Base-by-base conservation (phyloP, 1,284 basidiomycete species). In the Tilletiaria anomala region DNA sequence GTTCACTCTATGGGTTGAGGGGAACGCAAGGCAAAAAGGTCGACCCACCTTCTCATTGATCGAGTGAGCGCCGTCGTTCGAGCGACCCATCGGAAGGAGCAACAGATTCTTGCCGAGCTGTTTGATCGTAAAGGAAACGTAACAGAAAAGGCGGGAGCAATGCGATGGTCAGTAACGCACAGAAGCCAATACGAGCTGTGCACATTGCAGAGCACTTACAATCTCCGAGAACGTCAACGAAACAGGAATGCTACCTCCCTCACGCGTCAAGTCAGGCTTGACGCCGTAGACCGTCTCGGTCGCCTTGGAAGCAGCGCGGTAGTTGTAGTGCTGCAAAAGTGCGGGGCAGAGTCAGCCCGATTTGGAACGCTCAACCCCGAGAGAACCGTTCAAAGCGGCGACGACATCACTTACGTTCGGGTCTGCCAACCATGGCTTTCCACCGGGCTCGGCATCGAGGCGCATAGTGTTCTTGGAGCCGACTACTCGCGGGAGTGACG, bases 291-390 rank as follows among this genome's bases (percentile, higher is more conserved):
- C 73, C 6, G 74, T 73, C 77, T 87, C 55, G 15, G 83, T 83
- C 18, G 87, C 91, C 53, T 75, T 77, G 65, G 78, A 80, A 1
- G 88, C 91, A 2, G 93, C 91, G 59, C 82, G 78, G 71, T 82
- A 97, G 70, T 87, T 94, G 85, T 86, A 94, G 72, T 97, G 89
- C n/a, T n/a, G n/a, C n/a, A n/a, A n/a, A n/a, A n/a, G n/a, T n/a
- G n/a, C n/a, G n/a, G n/a, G n/a, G n/a, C n/a, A n/a, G n/a, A n/a
- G n/a, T n/a, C n/a, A n/a, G n/a, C n/a, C n/a, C n/a, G n/a, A n/a
- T n/a, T n/a, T n/a, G n/a, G n/a, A n/a, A n/a, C n/a, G n/a, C n/a
- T n/a, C n/a, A n/a, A n/a, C n/a, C n/a, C n/a, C n/a, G n/a, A n/a
- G n/a, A n/a, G n/a, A n/a, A n/a, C n/a, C n/a, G n/a, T n/a, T n/a